Evolutionary conservation across 306 rosid species (phyloP).

Genomic region (Gillenia trifoliata): DNA sequence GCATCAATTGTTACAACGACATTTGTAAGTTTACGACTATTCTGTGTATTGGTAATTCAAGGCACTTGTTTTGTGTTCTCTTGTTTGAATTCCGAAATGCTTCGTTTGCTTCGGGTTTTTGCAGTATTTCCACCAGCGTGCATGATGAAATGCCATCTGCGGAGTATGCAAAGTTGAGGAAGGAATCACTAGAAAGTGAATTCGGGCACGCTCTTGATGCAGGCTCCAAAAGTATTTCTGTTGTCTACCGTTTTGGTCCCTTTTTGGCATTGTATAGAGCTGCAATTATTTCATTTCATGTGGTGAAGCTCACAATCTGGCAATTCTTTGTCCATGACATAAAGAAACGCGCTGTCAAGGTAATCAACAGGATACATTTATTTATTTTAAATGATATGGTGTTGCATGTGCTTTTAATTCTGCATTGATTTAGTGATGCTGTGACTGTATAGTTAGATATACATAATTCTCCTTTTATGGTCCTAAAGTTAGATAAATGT

Average conservation of each 20-base stretch:
- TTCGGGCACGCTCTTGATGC: conserved; percentile 76
- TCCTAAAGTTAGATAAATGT: background rate
- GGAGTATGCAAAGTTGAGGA: conserved; percentile 86
- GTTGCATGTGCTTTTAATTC: background rate
- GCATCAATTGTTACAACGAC: conserved; percentile 39
- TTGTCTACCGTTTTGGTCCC: conserved; percentile 51
- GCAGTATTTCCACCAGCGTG: conserved; percentile 83
- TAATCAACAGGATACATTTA: conserved; percentile 17
- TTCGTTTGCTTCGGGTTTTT: conserved; percentile 12
- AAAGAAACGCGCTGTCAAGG: conserved; percentile 74
- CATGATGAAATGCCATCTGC: conserved; percentile 90
- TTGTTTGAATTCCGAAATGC: conserved; percentile 2
- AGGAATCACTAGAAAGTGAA: conserved; percentile 71
- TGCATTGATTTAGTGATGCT: background rate
- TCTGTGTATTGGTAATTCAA: background rate
- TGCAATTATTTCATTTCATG: conserved; percentile 74
- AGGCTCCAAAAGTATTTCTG: conserved; percentile 37
- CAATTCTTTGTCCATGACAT: conserved; percentile 64
- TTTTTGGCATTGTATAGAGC: conserved; percentile 91
- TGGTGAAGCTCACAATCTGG: conserved; percentile 67
- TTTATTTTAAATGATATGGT: background rate
- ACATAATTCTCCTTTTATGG: background rate
- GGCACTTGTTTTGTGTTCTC: conserved; percentile 1
- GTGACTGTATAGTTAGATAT: background rate
- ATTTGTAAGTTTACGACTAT: conserved; percentile 49